phyloP scores from a whole-genome alignment of 2,329 filamentous ascomycete genomes.

The Pestalotiopsis sp. region DNA sequence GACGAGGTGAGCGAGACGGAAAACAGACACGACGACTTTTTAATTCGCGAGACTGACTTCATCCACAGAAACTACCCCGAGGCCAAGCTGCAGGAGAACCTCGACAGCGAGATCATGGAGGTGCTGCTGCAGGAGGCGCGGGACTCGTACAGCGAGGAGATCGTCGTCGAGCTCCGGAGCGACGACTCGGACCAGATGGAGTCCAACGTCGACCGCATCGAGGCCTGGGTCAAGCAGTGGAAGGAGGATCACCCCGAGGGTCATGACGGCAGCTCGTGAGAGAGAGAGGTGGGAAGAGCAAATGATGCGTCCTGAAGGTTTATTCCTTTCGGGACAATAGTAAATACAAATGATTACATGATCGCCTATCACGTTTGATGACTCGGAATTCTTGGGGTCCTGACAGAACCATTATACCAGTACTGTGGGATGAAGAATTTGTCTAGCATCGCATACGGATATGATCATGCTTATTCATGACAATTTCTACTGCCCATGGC shows the following conservation, averaged over 20 bases:
- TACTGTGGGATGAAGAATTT: too few relatives aligned
- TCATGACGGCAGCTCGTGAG: neutral
- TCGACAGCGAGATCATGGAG: slow-evolving; percentile 98
- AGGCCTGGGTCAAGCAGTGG: slow-evolving; percentile 83
- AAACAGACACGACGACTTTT: too few relatives aligned
- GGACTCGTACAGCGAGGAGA: slow-evolving; percentile 83
- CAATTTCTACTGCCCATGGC: too few relatives aligned
- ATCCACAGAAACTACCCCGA: slow-evolving; percentile 74
- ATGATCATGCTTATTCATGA: too few relatives aligned
- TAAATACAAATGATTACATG: neutral
- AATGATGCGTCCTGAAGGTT: neutral
- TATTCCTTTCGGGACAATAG: neutral
- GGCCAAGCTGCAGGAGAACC: slow-evolving; percentile 89
- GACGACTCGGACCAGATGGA: slow-evolving; percentile 85
- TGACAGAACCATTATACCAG: too few relatives aligned
- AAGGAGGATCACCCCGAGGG: slow-evolving; percentile 60
- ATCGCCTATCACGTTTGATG: too few relatives aligned
- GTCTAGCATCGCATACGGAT: too few relatives aligned
- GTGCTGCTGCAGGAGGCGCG: slow-evolving; percentile 88
- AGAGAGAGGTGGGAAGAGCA: neutral
- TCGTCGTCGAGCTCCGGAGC: slow-evolving; percentile 87
- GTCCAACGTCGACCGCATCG: slow-evolving; percentile 81
- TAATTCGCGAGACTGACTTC: too few relatives aligned
- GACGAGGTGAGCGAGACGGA: slow-evolving; percentile 57
- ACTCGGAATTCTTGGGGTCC: too few relatives aligned